Evolutionary conservation across 2,329 filamentous ascomycete genomes (phyloP).

Genomic region (Sodiomyces alkalinus): DNA sequence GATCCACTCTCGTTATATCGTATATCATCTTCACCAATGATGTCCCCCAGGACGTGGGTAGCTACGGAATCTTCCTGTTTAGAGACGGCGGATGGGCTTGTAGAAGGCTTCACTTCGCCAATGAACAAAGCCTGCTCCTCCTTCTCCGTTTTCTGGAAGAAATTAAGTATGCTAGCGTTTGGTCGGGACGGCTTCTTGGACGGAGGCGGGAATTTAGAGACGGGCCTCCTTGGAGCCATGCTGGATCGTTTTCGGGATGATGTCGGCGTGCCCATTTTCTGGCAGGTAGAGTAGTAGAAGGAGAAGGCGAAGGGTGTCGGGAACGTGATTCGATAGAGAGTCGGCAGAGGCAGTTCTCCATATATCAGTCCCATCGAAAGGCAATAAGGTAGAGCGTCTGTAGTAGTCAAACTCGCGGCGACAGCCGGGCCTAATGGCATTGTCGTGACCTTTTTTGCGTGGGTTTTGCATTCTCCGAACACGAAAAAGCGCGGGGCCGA

Average conservation of each 20-base stretch:
- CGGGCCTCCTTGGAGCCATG: constrained; percentile 6
- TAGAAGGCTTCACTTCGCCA: constrained; percentile 8
- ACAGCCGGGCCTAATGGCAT: too few relatives aligned
- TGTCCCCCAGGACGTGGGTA: not conserved
- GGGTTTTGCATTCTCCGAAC: too few relatives aligned
- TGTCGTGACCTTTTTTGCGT: too few relatives aligned
- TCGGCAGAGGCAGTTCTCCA: too few relatives aligned
- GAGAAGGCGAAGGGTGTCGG: too few relatives aligned
- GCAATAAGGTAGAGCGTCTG: too few relatives aligned
- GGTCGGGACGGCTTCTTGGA: constrained; percentile 23
- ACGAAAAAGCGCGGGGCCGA: too few relatives aligned
- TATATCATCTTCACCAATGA: constrained; percentile 2
- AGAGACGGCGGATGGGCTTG: too few relatives aligned
- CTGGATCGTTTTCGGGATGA: constrained; percentile 6
- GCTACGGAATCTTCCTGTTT: too few relatives aligned
- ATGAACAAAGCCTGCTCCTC: constrained; percentile 44
- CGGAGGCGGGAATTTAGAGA: constrained; percentile 2
- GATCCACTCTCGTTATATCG: constrained; percentile 19
- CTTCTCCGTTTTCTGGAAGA: constrained; percentile 56
- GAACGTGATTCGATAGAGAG: too few relatives aligned
- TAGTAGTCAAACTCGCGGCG: too few relatives aligned
- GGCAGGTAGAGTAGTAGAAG: constrained; percentile 1
- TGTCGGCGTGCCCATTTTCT: constrained; percentile 6
- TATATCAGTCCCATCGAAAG: too few relatives aligned
- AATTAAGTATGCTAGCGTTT: constrained; percentile 56